These are phyloP conservation scores for Paraconiothyrium brasiliense DNA, from an alignment of 2,329 filamentous ascomycete genomes.

Conservation along the genomic window DNA sequence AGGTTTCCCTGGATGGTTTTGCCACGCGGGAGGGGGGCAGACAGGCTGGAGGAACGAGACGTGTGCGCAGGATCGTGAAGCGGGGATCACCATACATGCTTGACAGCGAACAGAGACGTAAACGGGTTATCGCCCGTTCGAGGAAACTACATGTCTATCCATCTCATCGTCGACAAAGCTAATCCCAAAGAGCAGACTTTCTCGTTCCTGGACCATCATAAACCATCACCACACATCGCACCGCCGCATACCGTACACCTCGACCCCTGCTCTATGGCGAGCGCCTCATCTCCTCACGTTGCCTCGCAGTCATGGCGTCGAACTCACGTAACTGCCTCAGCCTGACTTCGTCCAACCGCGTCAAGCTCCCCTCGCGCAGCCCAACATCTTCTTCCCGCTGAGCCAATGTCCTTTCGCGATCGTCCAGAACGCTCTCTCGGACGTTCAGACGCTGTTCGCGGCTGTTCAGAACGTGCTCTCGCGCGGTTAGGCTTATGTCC, in stretches of 20 bases:
- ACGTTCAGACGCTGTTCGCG: not conserved
- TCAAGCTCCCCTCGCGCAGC: not conserved
- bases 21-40: not conserved
- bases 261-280: not conserved
- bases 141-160: no score
- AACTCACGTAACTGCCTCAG: constrained; percentile 18
- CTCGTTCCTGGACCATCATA: no score
- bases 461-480: not conserved
- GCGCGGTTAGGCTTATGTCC: not conserved
- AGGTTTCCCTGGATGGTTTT: not conserved
- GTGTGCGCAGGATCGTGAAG: no score
- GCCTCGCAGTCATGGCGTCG: constrained; percentile 14
- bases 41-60: no score
- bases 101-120: no score
- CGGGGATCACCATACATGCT: no score
- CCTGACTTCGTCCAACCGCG: not conserved
- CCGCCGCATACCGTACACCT: no score
- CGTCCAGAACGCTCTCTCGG: not conserved
- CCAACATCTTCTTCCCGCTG: constrained; percentile 1
- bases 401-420: constrained; percentile 4
- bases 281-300: constrained; percentile 10
- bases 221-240: no score
- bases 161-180: no score
- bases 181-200: no score
- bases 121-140: no score